Conservation (phyloP, 2,329 filamentous ascomycete species). For the Phialemonium atrogriseum region DNA sequence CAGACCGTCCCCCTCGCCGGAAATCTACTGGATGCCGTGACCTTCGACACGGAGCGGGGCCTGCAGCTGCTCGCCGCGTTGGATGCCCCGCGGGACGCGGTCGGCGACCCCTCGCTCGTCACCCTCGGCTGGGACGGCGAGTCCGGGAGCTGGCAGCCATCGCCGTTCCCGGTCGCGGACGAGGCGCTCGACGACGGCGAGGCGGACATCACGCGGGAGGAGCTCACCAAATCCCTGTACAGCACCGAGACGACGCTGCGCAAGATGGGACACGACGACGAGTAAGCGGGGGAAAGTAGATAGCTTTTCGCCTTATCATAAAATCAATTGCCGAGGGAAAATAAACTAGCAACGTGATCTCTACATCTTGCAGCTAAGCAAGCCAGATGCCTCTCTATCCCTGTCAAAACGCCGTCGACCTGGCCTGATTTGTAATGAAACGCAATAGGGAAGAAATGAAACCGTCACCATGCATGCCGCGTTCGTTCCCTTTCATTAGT, state of each 20-base stretch:
- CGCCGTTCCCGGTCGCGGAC: no score
- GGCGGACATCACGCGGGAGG: no score
- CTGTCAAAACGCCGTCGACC: conserved; percentile 14
- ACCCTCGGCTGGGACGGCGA: no score
- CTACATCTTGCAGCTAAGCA: conserved; percentile 5
- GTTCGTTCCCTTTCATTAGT: not conserved
- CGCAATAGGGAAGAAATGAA: conserved; percentile 7
- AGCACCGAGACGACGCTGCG: conserved; percentile 2
- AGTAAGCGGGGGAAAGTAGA: no score
- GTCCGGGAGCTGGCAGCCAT: no score
- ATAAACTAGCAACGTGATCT: not conserved
- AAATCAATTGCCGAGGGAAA: conserved; percentile 2
- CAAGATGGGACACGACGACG: conserved; percentile 1
- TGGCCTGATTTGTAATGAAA: conserved; percentile 8
- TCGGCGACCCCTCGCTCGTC: no score
- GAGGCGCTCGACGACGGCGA: no score
- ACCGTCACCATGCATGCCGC: conserved; percentile 11
- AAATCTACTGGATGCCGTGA: conserved; percentile 52
- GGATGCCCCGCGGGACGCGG: no score
- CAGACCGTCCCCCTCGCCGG: conserved; percentile 49
- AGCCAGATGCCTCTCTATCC: conserved; percentile 14
- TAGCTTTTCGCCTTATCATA: no score
- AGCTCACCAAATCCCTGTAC: no score
- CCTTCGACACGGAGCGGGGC: no score
- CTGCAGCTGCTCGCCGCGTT: no score